phyloP scores from a whole-genome alignment of 257 asterid genomes.

The Voacanga thouarsii region DNA sequence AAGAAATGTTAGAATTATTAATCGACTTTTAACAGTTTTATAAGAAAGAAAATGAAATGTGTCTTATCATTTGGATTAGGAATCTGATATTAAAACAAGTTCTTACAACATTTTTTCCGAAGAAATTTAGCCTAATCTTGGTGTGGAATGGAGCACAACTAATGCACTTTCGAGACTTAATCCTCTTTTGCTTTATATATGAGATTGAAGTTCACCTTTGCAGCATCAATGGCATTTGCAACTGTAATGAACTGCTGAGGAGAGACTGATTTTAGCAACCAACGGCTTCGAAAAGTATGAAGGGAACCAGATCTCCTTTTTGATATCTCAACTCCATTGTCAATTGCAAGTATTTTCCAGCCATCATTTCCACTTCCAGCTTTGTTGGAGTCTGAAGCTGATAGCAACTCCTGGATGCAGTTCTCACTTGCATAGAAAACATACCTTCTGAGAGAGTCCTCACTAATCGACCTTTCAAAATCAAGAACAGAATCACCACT shows the following conservation, averaged over 20 bases:
- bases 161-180: not conserved
- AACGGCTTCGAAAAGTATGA: conserved; percentile 78
- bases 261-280: conserved; percentile 66
- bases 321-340: conserved; percentile 78
- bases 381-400: conserved; percentile 69
- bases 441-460: conserved; percentile 79
- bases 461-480: conserved; percentile 78
- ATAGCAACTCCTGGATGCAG: conserved; percentile 81
- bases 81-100: not conserved
- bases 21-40: not conserved
- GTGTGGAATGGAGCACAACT: not conserved
- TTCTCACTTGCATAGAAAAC: conserved; percentile 86
- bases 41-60: not conserved
- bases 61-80: not conserved
- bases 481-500: not conserved
- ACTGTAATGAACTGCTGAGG: conserved; percentile 72
- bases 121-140: not conserved
- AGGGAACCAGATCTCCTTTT: conserved; percentile 68
- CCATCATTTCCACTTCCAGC: conserved; percentile 37
- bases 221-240: conserved; percentile 92
- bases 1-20: not conserved
- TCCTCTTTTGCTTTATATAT: not conserved
- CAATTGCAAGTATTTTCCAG: conserved; percentile 61
- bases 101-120: not conserved
- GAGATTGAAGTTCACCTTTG: conserved; percentile 41